Evolutionary conservation across 768 basidiomycete genomes (phyloP), one percentile per base, ranked within the genome.

Genomic region (Baorangia bicolor): DNA sequence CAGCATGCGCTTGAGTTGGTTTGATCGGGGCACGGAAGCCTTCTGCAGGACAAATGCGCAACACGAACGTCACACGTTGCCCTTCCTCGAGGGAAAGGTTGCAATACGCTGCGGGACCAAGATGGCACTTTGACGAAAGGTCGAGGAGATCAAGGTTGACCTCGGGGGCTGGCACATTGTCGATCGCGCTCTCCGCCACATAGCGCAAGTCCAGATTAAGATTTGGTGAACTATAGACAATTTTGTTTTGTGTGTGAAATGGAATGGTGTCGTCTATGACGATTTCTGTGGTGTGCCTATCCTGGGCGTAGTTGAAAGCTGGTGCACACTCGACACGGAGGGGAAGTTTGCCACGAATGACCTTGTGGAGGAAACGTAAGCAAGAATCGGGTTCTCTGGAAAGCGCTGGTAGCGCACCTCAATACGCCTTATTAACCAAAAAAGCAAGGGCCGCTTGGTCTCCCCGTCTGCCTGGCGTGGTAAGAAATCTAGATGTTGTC

Each of bases 251-350:
- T 23, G 62, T 61, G n/a, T 59, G 59, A 6, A 51, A 73, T 28
- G 73, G 61, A 71, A 77, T 44, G 44, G 81, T 75, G 64, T 78
- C 61, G 64, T 87, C 84, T 18, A 74, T 65, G 51, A 84, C 60
- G 60, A 85, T 76, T 28, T 77, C 69, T 1, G 89, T 88, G 9
- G 77, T 81, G 70, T 98, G 96, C 3, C 77, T 46, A 45, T 85
- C 81, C 13, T 89, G 81, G 1, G 93, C 94, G 64, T 99, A 99
- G 71, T 97, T 88, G 83, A 99, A 99, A 0, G 94, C 96, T 0
- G 96, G 96, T 0, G 92, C 93, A 64, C 92, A 94, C 74, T 98
- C 92, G 71, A 98, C 80, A 54, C 83, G 79, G 50, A 96, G 77
- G 0, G 91, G 86, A 31, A 97, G 76, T 8, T 68, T 80, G 1